Conservation (phyloP, 73 alveolate species). For the Urostyla sp. region DNA sequence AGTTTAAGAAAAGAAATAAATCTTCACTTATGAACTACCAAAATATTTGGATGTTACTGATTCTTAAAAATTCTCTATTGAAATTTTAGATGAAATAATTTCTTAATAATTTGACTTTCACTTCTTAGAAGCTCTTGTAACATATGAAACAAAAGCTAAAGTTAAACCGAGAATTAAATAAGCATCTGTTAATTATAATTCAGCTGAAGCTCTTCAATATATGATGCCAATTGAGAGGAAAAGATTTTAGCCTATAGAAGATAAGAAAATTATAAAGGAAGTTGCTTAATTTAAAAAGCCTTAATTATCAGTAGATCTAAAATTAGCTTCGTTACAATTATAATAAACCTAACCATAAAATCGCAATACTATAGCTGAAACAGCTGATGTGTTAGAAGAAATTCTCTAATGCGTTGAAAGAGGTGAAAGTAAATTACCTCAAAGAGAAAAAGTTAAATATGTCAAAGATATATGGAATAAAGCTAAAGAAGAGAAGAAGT, state of each 20-base stretch:
- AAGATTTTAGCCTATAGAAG: neutral
- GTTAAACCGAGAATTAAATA: slow-evolving; percentile 67
- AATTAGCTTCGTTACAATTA: neutral
- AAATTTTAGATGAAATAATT: slow-evolving; percentile 51
- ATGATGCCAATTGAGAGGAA: slow-evolving; percentile 51
- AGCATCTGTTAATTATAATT: neutral
- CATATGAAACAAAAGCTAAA: slow-evolving; percentile 36
- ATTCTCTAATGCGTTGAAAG: slow-evolving; percentile 45
- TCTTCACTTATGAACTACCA: slow-evolving; percentile 55
- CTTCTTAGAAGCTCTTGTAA: slow-evolving; percentile 63
- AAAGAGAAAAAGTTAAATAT: slow-evolving; percentile 51
- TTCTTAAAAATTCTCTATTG: slow-evolving; percentile 42
- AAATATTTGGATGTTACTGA: slow-evolving; percentile 52
- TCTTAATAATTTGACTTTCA: slow-evolving; percentile 58
- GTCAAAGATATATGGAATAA: slow-evolving; percentile 57
- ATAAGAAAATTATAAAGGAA: neutral
- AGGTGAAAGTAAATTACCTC: slow-evolving; percentile 58
- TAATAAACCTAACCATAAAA: neutral
- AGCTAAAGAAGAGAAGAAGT: slow-evolving; percentile 48
- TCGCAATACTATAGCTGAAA: slow-evolving; percentile 45
- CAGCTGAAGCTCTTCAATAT: slow-evolving; percentile 15
- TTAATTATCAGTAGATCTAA: slow-evolving; percentile 27
- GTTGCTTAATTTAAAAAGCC: slow-evolving; percentile 12
- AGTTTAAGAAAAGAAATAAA: slow-evolving; percentile 59
- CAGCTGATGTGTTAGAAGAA: slow-evolving; percentile 74